Percentiles rank a stretch among this genome's conserved stretches.
Conservation (phyloP, 176 grass and related monocot species). For the Olyra latifolia region DNA sequence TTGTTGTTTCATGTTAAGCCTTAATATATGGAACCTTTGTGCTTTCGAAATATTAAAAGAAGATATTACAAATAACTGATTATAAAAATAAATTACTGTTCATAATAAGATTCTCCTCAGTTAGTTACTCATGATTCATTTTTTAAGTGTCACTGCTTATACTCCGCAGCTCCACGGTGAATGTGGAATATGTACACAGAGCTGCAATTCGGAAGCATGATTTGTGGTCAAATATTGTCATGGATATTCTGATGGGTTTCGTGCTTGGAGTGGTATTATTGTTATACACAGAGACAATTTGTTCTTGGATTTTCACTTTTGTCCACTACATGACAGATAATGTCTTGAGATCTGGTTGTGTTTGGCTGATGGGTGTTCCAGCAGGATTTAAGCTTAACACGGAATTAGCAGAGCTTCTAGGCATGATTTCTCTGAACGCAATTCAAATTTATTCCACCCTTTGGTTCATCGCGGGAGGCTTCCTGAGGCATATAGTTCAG, state of each 20-base stretch:
- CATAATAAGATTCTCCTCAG: conserved; percentile 1
- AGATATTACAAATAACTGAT: conserved; percentile 19
- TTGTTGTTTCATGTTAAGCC: conserved; percentile 29
- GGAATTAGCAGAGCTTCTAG: conserved; percentile 79
- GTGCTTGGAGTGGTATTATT: conserved; percentile 59
- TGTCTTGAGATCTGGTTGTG: conserved; percentile 85
- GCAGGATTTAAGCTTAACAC: conserved; percentile 96
- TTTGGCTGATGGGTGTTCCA: conserved; percentile 98
- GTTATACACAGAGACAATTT: conserved; percentile 60
- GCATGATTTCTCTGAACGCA: conserved; percentile 84
- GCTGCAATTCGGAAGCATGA: conserved; percentile 65
- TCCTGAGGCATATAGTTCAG: conserved; percentile 55
- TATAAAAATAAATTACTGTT: conserved; percentile 22
- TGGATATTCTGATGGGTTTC: conserved; percentile 75
- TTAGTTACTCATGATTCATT: neutral
- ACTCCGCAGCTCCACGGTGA: conserved; percentile 54
- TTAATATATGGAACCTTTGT: conserved; percentile 7
- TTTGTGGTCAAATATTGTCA: conserved; percentile 66
- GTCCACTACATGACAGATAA: conserved; percentile 58
- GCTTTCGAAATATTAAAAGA: conserved; percentile 20
- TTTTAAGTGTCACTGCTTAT: conserved; percentile 7
- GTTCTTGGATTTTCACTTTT: conserved; percentile 45
- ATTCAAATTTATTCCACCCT: conserved; percentile 91
- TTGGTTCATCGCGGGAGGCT: conserved; percentile 68
- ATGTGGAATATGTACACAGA: conserved; percentile 70